phyloP scores from a whole-genome alignment of 164 flowering plant species.

The Magnolia kwangsiensis region DNA sequence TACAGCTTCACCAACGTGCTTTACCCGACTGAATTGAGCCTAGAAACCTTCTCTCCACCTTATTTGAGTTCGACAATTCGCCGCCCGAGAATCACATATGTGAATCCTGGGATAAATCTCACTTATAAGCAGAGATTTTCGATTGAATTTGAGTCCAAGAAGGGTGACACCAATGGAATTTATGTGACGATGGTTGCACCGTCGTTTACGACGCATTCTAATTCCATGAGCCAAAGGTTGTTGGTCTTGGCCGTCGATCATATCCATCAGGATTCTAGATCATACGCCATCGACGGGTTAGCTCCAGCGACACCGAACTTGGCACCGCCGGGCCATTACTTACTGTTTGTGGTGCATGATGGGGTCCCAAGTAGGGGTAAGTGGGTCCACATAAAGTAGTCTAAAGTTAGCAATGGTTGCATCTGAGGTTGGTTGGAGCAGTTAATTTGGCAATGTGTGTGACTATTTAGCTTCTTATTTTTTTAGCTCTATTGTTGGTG shows the following conservation, averaged over 20 bases:
- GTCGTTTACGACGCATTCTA: constrained; percentile 55
- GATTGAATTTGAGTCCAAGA: constrained; percentile 7
- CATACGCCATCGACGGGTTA: constrained; percentile 14
- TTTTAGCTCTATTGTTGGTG: too few species aligned
- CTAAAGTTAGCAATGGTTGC: not conserved
- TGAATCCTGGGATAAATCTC: constrained; percentile 9
- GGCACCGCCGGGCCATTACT: constrained; percentile 62
- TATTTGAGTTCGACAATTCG: constrained; percentile 14
- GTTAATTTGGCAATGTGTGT: too few species aligned
- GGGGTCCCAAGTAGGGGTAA: constrained; percentile 51
- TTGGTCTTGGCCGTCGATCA: constrained; percentile 23
- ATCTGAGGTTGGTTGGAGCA: not conserved
- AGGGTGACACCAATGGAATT: not conserved
- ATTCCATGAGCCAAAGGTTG: constrained; percentile 52
- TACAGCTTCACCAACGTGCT: constrained; percentile 28
- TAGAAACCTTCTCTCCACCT: constrained; percentile 38
- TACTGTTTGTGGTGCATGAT: constrained; percentile 45
- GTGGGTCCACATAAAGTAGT: constrained; percentile 42
- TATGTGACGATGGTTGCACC: constrained; percentile 62
- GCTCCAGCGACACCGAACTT: constrained; percentile 31
- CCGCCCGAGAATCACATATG: constrained; percentile 17
- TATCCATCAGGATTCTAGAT: not conserved
- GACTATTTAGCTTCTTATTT: too few species aligned
- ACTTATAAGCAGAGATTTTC: constrained; percentile 19
- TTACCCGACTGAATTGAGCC: constrained; percentile 35